Base-by-base conservation (phyloP, 2,329 filamentous ascomycete species). In the Alternaria consortialis region DNA sequence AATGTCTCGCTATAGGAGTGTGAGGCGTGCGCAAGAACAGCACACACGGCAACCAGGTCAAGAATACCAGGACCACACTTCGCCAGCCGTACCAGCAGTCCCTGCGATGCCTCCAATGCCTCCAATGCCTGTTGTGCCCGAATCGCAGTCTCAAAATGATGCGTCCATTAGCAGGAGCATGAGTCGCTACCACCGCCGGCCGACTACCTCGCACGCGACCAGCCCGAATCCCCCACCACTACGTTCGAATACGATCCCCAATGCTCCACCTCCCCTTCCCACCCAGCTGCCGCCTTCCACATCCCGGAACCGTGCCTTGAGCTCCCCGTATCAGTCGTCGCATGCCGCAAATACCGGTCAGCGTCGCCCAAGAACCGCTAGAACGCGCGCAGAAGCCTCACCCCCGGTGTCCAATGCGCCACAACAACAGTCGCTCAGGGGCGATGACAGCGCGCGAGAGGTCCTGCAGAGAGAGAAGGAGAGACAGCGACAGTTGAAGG, bases 1-100 rank as follows among this genome's bases (percentile, higher is more conserved):
- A 70, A 83, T 86, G 72, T 85, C 85, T 56, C 83, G 87, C 42
- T 89, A 89, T 75, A 81, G 86, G 65, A 86, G 85, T 31, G 85
- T 88, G 56, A 79, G 87, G 60, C 81, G 81, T 63, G 79, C 79
- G 23, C 77, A 80, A 55, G 73, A 80, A 59, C 70, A 77, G 54
- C 72, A 75, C 36, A 56, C 54, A 23, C 62, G 63, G 17, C 61
- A 58, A 11, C 32, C 39, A 13, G 52, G 52, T 25, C 52, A 60
- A 29, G 53, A 62, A 36, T 58, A 71, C 47, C 58, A 51, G 42
- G 65, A 69, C 23, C 64, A 64, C 20, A 27, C 61, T n/a, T 53
- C 66, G 25, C 52, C 62, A 52, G 39, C 60, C 55, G 36, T 44
- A 25, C 42, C 62, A 44, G 53, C 66, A 50, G 51, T 12, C 12